Evolutionary conservation across 345 rosid species (phyloP).

Genomic region (Microcos paniculata): DNA sequence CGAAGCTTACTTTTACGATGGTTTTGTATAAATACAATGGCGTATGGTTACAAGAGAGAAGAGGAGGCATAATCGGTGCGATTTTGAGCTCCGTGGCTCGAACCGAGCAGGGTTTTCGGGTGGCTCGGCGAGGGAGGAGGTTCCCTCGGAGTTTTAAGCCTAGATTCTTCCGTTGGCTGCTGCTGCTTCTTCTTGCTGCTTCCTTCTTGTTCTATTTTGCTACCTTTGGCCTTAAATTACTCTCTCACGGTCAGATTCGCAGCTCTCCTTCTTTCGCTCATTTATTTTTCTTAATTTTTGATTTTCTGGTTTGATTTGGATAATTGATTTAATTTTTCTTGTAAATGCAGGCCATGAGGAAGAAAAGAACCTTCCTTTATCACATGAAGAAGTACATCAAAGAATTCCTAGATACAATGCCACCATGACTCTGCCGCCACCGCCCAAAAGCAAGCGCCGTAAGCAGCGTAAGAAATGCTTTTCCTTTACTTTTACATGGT

Average conservation of each 20-base stretch:
- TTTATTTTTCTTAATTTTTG: background rate
- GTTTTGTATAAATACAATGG: conserved; percentile 17
- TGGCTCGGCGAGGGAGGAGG: conserved; percentile 59
- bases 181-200: conserved; percentile 41
- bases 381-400: conserved; percentile 21
- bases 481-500: background rate
- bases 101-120: conserved; percentile 28
- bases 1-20: conserved; percentile 16
- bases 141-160: conserved; percentile 47
- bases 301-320: background rate
- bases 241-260: conserved; percentile 54
- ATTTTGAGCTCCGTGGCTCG: conserved; percentile 33
- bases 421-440: conserved; percentile 16
- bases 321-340: background rate
- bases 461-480: conserved; percentile 40
- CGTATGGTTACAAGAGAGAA: conserved; percentile 46
- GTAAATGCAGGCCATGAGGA: conserved; percentile 38
- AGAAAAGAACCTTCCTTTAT: conserved; percentile 21
- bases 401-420: conserved; percentile 16
- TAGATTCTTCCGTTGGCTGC: conserved; percentile 43
- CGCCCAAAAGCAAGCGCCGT: conserved; percentile 35
- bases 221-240: conserved; percentile 49
- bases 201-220: conserved; percentile 48
- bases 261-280: background rate
- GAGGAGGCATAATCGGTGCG: conserved; percentile 34